Evolutionary conservation across 129 eudicot genomes (phyloP), one percentile per base, ranked within the genome.

Genomic region (Tanacetum coccineum): DNA sequence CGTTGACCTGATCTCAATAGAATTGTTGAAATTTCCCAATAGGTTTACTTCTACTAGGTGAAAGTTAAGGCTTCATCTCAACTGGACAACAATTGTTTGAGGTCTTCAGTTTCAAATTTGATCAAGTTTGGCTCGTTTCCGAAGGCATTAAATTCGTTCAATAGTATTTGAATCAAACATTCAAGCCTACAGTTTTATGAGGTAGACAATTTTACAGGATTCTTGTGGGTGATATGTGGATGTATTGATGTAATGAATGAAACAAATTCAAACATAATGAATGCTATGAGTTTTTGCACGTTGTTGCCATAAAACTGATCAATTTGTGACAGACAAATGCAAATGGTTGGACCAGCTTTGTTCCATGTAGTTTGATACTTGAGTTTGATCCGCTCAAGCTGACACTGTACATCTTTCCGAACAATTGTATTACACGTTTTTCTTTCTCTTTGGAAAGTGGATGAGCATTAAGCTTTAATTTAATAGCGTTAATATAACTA

Each of bases 51-150:
- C 32, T 26, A 26, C 32, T 0, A n/a, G n/a, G n/a, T n/a, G n/a
- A n/a, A n/a, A n/a, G n/a, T 28, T 28, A 28, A 28, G 32, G 32
- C 6, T 28, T 28, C 32, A 28, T 28, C 32, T 4, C 6, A 28
- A 28, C 6, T 28, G 32, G 32, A 28, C 32, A 4, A 28, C 6
- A 0, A 3, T 28, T 28, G 32, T 28, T 28, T 28, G 32, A 28
- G 32, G 6, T 28, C 32, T 28, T 28, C 0, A 28, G 32, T 28
- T 59, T 46, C 4, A 47, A 18, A 25, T 13, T 48, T 17, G 14
- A 18, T 59, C 22, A n/a, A 18, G 52, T 60, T 71, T 71, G 13
- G 60, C 61, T 32, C 17, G 39, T 48, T 71, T 52, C 30, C 42
- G 36, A 32, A 71, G 40, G 68, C 14, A 13, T 46, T 50, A 21